Evolutionary conservation across 73 alveolate genomes (phyloP).

Genomic region (Paramecium biaurelia): DNA sequence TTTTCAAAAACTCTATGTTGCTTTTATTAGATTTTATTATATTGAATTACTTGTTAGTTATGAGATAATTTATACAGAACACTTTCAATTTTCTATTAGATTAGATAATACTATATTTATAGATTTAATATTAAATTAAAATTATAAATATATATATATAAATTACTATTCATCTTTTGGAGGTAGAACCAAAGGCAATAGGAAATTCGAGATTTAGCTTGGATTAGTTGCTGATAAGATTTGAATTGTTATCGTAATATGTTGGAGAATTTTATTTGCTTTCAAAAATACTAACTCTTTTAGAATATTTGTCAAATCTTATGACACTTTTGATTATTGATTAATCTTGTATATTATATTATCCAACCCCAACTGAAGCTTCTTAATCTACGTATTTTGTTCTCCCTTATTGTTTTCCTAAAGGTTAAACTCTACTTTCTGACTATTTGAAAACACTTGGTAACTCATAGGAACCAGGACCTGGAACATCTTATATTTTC

Average conservation of each 20-base stretch:
- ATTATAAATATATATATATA: not conserved
- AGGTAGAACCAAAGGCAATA: slow-evolving; percentile 2
- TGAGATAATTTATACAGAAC: too few species aligned
- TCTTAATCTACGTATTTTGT: not conserved
- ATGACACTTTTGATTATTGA: not conserved
- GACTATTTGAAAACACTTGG: slow-evolving; percentile 19
- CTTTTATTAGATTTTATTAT: too few species aligned
- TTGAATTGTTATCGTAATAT: not conserved
- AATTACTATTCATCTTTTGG: slow-evolving; percentile 9
- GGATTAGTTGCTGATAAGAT: not conserved
- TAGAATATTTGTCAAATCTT: not conserved
- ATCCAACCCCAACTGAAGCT: not conserved
- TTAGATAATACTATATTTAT: not conserved
- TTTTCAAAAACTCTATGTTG: too few species aligned
- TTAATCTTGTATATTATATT: slow-evolving; percentile 7
- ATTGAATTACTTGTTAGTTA: too few species aligned
- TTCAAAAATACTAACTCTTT: not conserved
- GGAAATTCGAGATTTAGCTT: slow-evolving; percentile 36
- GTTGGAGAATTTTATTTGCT: not conserved
- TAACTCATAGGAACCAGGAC: slow-evolving; percentile 19
- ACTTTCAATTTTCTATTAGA: not conserved
- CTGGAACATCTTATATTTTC: not conserved
- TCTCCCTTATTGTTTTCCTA: not conserved
- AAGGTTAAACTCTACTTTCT: not conserved
- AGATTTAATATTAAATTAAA: not conserved